A percentile compares a stretch with the other conserved stretches of the same genome.
These are phyloP conservation scores for Xylaria arbuscula DNA, from an alignment of 2,329 filamentous ascomycete genomes.

Conservation along the genomic window DNA sequence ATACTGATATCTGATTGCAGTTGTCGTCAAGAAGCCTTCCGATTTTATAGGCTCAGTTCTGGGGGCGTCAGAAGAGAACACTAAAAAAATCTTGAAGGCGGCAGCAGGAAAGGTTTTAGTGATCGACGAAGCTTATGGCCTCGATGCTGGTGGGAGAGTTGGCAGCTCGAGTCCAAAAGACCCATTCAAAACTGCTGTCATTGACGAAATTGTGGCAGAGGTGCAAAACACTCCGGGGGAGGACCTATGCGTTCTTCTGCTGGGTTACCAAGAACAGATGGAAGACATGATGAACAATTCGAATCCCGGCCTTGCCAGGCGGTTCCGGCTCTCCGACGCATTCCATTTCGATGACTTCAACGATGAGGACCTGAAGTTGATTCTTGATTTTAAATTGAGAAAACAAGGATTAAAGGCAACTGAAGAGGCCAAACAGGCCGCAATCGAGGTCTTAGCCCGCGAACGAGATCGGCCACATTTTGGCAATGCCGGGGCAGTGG, in stretches of 20 bases:
- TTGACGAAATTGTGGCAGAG: conserved; percentile 71
- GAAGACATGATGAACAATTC: conserved; percentile 68
- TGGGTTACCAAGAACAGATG: conserved; percentile 71
- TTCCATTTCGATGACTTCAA: conserved; percentile 72
- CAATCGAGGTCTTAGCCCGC: conserved; percentile 61
- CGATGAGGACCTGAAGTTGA: conserved; percentile 61
- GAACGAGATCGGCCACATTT: conserved; percentile 67
- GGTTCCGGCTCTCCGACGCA: conserved; percentile 66
- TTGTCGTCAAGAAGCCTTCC: conserved; percentile 69
- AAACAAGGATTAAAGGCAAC: conserved; percentile 60
- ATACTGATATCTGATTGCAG: conserved; percentile 47
- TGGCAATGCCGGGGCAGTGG: conserved; percentile 71
- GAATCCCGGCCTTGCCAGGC: conserved; percentile 68
- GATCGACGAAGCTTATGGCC: conserved; percentile 25
- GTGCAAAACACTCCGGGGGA: conserved; percentile 69
- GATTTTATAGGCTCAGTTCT: conserved; percentile 10
- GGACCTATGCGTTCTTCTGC: conserved; percentile 70
- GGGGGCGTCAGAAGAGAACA: conserved; percentile 22
- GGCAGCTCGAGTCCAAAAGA: neutral
- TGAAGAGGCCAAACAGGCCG: conserved; percentile 57
- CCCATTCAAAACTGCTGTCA: conserved; percentile 62
- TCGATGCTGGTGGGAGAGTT: conserved; percentile 8
- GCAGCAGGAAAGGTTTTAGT: conserved; percentile 20
- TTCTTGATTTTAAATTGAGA: conserved; percentile 66
- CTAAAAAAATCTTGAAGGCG: conserved; percentile 13